Evolutionary conservation across 2,329 filamentous ascomycete genomes (phyloP), one percentile per base, ranked within the genome.

Genomic region (Trichoderma sp.): DNA sequence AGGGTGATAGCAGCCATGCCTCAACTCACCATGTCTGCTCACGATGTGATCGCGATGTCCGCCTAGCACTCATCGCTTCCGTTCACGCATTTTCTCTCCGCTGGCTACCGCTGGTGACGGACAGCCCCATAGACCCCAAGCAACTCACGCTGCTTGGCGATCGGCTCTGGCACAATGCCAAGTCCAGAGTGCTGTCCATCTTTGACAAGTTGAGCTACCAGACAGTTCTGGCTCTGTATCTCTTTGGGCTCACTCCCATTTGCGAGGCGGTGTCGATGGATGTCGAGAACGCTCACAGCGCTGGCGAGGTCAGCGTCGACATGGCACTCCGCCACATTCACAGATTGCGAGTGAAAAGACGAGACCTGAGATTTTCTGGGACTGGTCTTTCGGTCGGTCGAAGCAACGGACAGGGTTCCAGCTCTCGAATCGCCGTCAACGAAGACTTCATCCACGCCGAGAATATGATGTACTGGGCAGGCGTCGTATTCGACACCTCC

Each of bases 391-490:
- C 57, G 3, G 17, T 51, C 14, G 57, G 57, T 15, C 17, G 44
- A 51, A 60, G n/a, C 45, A 9, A 43, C 6, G 21, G 17, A 15
- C 21, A 43, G 1, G 39, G 0, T 17, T 9, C 19, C 6, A 19
- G 17, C 4, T 15, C 5, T 3, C 21, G 19, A 15, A 28, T 9
- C 9, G 7, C 57, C 17, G 47, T 60, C 10, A 60, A 60, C 2
- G 57, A 60, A 28, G 57, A 60, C 28, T 60, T 51, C 39, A 60
- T 60, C 41, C 57, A 60, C 10, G 57, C 57, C 17, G 57, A 60
- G 14, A 60, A 51, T 19, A 60, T 60, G 57, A 60, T 60, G 47
- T 60, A 60, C 17, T 60, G 57, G 57, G 57, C 57, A 17, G 57
- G 57, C 15, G 57, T 60, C 2, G 57, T 60, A 6, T 60, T 60